Evolutionary conservation across 371 early-diverging fungal species (phyloP), one percentile per base, ranked within the genome.

Genomic region (Rhizopus delemar): DNA sequence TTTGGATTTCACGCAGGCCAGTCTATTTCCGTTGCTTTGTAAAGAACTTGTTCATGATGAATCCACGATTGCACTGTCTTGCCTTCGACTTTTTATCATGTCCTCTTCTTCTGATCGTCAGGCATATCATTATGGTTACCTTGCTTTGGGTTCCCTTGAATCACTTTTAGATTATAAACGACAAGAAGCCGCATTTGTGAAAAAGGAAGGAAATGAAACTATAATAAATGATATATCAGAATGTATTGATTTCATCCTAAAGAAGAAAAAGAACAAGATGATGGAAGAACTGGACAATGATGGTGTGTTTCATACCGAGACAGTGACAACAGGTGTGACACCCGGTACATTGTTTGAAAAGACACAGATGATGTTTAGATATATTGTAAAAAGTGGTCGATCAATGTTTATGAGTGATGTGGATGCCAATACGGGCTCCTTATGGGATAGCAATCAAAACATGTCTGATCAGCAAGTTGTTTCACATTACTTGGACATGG

Each of bases 371-470:
- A 80, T 80, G 80, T 71, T 80, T 41, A 68, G 67, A 13, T 73
- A 71, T 11, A 77, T 77, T 48, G 80, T 77, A 53, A 77, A 74
- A 49, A 71, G 77, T 46, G 80, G 80, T 22, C 53, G 80, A 49
- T 77, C 80, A 6, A 75, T 75, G 77, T 80, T 68, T 63, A 77
- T 80, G 78, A 69, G 71, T 12, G 80, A 80, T 51, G 74, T 77
- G 0, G 77, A 79, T 51, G 75, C 71, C 1, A 76, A 70, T 31
- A 62, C 68, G 3, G 60, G 58, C 31, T 53, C 70, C 0, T 53
- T 75, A 12, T 75, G 72, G 71, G 74, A 75, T 51, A 46, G 63
- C 8, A 41, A 48, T 3, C 54, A 58, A 22, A 53, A 38, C 3
- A 59, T 61, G 2, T 39, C 54, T 6, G 63, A 66, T 29, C 46